A percentile compares a stretch with the other conserved stretches of the same genome.
phyloP scores from a whole-genome alignment of 179 eudicot genomes.

The Beta corolliflora region DNA sequence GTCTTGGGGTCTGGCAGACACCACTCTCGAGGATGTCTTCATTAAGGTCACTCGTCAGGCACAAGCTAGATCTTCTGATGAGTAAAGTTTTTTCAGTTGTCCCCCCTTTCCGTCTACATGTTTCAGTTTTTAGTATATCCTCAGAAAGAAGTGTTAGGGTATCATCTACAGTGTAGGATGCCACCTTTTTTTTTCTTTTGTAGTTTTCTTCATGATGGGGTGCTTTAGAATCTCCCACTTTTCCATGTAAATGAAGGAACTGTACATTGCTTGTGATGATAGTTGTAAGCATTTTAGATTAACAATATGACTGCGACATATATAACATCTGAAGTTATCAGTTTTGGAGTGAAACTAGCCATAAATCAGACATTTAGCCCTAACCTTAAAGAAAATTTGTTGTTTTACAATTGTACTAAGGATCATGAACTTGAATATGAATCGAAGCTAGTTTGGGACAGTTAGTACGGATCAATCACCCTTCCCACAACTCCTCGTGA shows the following conservation, averaged over 20 bases:
- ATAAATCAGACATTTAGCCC: not conserved
- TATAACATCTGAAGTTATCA: not conserved
- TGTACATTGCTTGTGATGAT: not conserved
- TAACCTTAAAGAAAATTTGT: not conserved
- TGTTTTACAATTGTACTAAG: not conserved
- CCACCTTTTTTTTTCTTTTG: not conserved
- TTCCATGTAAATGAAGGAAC: not conserved
- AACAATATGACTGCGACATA: too few relatives aligned
- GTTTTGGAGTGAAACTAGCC: not conserved
- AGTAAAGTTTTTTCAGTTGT: not conserved
- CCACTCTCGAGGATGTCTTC: constrained; percentile 82
- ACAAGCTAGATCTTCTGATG: constrained; percentile 6
- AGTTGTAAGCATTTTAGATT: not conserved
- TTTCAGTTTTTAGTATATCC: not conserved
- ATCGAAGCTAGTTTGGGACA: constrained; percentile 12
- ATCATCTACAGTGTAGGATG: not conserved
- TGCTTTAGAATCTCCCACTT: not conserved
- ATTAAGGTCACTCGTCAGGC: constrained; percentile 71
- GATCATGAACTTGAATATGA: not conserved
- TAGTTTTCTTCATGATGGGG: not conserved
- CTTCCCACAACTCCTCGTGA: constrained; percentile 38
- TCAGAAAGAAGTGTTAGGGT: not conserved
- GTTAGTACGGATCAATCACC: constrained; percentile 56
- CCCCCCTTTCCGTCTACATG: too few relatives aligned
- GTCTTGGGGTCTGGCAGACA: constrained; percentile 84